These are phyloP conservation scores for Paramecium sexaurelia DNA, from an alignment of 73 alveolate species.

Conservation along the genomic window DNA sequence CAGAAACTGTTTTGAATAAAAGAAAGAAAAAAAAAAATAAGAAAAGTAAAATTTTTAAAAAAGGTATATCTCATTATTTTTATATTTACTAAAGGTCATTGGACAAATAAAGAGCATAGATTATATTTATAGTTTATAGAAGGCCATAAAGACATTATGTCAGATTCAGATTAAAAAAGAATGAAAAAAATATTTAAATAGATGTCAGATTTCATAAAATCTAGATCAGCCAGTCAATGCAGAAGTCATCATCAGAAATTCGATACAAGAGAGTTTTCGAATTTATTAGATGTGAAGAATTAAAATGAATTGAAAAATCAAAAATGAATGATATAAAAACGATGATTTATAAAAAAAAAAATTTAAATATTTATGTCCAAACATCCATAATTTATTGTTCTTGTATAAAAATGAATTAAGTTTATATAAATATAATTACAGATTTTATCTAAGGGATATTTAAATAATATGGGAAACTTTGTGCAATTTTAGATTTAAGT, in stretches of 20 bases:
- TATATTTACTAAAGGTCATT: not conserved
- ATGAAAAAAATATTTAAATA: not conserved
- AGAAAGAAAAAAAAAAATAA: not conserved
- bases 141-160: not conserved
- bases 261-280: not conserved
- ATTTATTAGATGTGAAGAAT: not conserved
- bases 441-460: not conserved
- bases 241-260: constrained; percentile 36
- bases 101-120: constrained; percentile 26
- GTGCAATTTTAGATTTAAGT: not conserved
- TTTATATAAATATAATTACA: not conserved
- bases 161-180: not conserved
- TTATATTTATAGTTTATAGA: not conserved
- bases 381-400: not conserved
- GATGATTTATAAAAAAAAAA: not conserved
- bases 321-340: not conserved
- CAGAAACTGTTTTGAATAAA: not conserved
- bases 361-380: not conserved
- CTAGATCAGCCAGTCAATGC: constrained; percentile 12
- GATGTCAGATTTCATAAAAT: not conserved
- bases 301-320: not conserved
- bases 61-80: not conserved
- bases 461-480: not conserved
- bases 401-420: not conserved
- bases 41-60: not conserved